Evolutionary conservation across 176 grass and related monocot genomes (phyloP).

Genomic region (Oryza meyeriana): DNA sequence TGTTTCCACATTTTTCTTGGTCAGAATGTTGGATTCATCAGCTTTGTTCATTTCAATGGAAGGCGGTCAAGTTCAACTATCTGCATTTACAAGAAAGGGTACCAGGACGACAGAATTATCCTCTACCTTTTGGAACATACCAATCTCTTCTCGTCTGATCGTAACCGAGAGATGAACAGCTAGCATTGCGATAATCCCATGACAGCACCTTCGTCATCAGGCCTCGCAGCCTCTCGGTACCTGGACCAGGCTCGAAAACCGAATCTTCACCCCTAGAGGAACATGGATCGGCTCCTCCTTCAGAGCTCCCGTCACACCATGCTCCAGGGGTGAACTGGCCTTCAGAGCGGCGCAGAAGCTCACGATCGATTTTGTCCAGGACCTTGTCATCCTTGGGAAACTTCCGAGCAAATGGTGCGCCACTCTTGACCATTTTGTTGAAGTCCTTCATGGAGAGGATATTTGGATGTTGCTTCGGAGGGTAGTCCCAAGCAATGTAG

Average conservation of each 20-base stretch:
- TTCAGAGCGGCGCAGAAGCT: slow-evolving; percentile 62
- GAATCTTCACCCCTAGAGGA: slow-evolving; percentile 53
- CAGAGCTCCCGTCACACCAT: slow-evolving; percentile 65
- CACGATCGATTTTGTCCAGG: slow-evolving; percentile 69
- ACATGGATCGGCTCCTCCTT: slow-evolving; percentile 56
- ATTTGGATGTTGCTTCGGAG: slow-evolving; percentile 78
- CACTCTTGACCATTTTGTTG: slow-evolving; percentile 71
- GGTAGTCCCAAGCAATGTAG: slow-evolving; percentile 87
- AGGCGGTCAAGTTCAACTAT: slow-evolving; percentile 14
- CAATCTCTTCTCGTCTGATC: slow-evolving; percentile 85
- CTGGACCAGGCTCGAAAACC: slow-evolving; percentile 57
- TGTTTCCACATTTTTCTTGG: slow-evolving; percentile 17
- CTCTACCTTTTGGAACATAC: slow-evolving; percentile 43
- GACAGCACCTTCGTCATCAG: slow-evolving; percentile 68
- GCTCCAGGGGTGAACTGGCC: slow-evolving; percentile 72
- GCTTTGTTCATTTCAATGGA: slow-evolving; percentile 30
- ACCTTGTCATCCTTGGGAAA: slow-evolving; percentile 85
- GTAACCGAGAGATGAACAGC: slow-evolving; percentile 69
- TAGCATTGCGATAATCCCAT: slow-evolving; percentile 65
- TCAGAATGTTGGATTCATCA: slow-evolving; percentile 25
- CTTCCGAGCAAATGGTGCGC: slow-evolving; percentile 77
- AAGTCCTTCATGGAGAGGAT: slow-evolving; percentile 76
- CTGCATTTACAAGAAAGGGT: slow-evolving; percentile 32
- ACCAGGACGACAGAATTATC: slow-evolving; percentile 10
- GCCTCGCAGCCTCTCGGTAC: slow-evolving; percentile 63